phyloP scores from a whole-genome alignment of 352 stramenopile genomes.

The Globisporangium canariense region DNA sequence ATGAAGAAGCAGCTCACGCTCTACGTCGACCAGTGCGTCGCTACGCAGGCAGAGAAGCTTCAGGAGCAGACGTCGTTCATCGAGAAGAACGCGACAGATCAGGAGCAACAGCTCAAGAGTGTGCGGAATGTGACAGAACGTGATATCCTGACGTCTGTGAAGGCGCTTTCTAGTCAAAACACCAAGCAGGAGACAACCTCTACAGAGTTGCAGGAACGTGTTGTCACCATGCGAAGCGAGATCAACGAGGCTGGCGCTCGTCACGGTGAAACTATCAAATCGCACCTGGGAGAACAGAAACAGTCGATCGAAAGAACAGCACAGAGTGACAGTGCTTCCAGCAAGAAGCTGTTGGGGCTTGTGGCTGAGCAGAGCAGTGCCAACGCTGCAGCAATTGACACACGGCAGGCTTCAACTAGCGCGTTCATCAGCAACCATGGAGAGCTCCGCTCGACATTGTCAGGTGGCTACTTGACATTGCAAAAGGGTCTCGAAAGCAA shows the following conservation, averaged over 20 bases:
- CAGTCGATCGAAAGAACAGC: conserved; percentile 9
- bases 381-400: conserved; percentile 12
- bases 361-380: conserved; percentile 27
- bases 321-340: background rate
- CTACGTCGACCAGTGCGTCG: conserved; percentile 44
- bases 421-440: conserved; percentile 29
- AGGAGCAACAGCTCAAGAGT: conserved; percentile 34
- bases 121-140: conserved; percentile 33
- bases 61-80: conserved; percentile 44
- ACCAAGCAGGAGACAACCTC: conserved; percentile 28
- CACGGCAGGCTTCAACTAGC: conserved; percentile 22
- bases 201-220: conserved; percentile 22
- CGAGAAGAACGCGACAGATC: conserved; percentile 28
- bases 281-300: conserved; percentile 19
- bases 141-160: conserved; percentile 35
- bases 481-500: conserved; percentile 29
- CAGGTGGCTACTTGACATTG: conserved; percentile 23
- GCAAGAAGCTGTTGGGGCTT: conserved; percentile 16
- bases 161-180: conserved; percentile 29
- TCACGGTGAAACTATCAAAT: conserved; percentile 27
- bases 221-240: conserved; percentile 25
- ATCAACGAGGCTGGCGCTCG: conserved; percentile 16
- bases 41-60: conserved; percentile 36
- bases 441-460: conserved; percentile 26
- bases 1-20: conserved; percentile 43